A percentile compares a stretch with the other conserved stretches of the same genome.
Conservation (phyloP, 163 green algal genomes). For the Picocystis sp. region DNA sequence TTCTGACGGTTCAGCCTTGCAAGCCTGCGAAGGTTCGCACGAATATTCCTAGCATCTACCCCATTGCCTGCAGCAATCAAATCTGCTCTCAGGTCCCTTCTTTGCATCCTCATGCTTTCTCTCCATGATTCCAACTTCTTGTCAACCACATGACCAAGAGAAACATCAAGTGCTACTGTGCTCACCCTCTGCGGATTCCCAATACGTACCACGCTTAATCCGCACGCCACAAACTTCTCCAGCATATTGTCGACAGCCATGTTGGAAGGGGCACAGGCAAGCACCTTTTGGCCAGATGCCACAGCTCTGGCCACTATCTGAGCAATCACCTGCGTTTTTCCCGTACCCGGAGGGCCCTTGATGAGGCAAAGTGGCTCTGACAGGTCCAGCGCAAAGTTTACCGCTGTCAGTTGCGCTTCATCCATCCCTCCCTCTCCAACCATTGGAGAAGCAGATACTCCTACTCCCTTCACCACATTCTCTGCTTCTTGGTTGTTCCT, state of each 20-base stretch:
- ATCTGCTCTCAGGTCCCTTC: slow-evolving; percentile 6
- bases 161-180: neutral
- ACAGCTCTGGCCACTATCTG: slow-evolving; percentile 1
- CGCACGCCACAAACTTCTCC: slow-evolving; percentile 6
- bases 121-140: slow-evolving; percentile 4
- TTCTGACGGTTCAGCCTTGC: slow-evolving; percentile 5
- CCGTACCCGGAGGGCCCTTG: neutral
- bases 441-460: too few species aligned
- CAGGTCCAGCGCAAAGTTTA: too few species aligned
- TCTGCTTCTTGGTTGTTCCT: too few species aligned
- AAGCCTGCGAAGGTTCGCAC: neutral
- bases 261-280: too few species aligned
- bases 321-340: too few species aligned
- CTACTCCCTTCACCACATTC: too few species aligned
- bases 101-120: slow-evolving; percentile 6
- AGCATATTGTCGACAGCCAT: neutral
- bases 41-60: too few species aligned
- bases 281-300: neutral
- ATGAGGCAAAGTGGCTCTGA: too few species aligned
- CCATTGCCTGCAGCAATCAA: too few species aligned
- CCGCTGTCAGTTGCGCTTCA: too few species aligned
- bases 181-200: slow-evolving; percentile 3
- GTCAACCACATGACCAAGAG: slow-evolving; percentile 9
- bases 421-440: too few species aligned
- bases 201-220: slow-evolving; percentile 5